Conservation (phyloP, 331 rosid genomes). For the Ulmus americana region DNA sequence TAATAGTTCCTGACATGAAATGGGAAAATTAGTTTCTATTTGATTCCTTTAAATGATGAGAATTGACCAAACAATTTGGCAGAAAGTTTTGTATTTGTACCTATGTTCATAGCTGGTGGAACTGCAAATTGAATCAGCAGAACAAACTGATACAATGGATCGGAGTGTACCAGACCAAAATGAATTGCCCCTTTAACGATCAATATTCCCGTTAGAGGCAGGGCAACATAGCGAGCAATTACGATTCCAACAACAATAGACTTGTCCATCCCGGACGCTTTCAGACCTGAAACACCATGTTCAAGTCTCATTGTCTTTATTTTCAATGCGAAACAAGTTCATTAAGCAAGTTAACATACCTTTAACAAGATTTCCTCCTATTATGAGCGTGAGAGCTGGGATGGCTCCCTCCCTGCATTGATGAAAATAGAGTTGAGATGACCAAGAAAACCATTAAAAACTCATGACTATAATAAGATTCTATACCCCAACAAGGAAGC, state of each 20-base stretch:
- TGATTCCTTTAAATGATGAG: too few relatives aligned
- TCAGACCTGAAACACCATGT: constrained; percentile 32
- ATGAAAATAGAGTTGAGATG: background rate
- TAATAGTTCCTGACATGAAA: constrained; percentile 33
- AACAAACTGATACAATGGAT: constrained; percentile 45
- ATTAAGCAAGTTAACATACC: constrained; percentile 12
- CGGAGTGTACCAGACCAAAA: constrained; percentile 36
- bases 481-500: constrained; percentile 45
- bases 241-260: constrained; percentile 31
- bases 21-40: background rate
- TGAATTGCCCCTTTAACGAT: constrained; percentile 37
- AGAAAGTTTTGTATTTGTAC: background rate
- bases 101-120: constrained; percentile 47
- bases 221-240: constrained; percentile 31
- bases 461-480: background rate
- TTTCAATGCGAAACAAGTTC: background rate
- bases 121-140: constrained; percentile 34
- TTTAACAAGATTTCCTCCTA: constrained; percentile 52
- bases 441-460: background rate
- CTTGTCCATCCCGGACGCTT: constrained; percentile 34
- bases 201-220: constrained; percentile 37
- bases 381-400: constrained; percentile 39
- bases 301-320: background rate
- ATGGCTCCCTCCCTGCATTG: constrained; percentile 46
- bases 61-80: too few relatives aligned